Percentiles rank a stretch among this genome's conserved stretches.
Conservation (phyloP, 2,329 filamentous ascomycete species). For the Verticillium zaregamsianum region DNA sequence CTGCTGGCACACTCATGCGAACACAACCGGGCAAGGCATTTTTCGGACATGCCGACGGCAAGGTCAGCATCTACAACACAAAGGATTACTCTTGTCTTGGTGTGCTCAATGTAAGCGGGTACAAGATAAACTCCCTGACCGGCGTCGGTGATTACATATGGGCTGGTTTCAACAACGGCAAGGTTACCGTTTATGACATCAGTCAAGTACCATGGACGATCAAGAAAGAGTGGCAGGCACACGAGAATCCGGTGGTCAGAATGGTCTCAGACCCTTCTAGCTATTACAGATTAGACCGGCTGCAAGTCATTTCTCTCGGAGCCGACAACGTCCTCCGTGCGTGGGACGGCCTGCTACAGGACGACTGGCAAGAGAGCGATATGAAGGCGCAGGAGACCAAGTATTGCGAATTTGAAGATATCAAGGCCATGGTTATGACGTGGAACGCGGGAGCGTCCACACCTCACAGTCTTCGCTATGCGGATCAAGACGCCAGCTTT, state of each 20-base stretch:
- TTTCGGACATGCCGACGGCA: constrained; percentile 89
- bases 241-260: constrained; percentile 75
- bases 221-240: constrained; percentile 92
- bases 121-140: constrained; percentile 87
- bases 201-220: constrained; percentile 78
- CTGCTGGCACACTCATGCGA: constrained; percentile 72
- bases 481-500: constrained; percentile 68
- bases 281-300: constrained; percentile 77
- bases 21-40: constrained; percentile 76
- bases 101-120: constrained; percentile 81
- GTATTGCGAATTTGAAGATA: constrained; percentile 80
- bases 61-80: constrained; percentile 87
- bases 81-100: constrained; percentile 73
- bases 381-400: constrained; percentile 82
- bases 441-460: constrained; percentile 98
- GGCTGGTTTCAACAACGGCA: constrained; percentile 93
- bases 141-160: constrained; percentile 81
- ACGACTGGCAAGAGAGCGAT: constrained; percentile 87
- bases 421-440: constrained; percentile 78
- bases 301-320: constrained; percentile 83
- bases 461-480: constrained; percentile 73
- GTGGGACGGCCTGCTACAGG: constrained; percentile 91
- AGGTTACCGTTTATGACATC: constrained; percentile 89
- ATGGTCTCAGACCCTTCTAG: constrained; percentile 76
- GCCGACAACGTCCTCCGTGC: constrained; percentile 78